These are phyloP conservation scores for Hypoxylon sp. DNA, from an alignment of 2,329 filamentous ascomycete genomes.

Conservation along the genomic window DNA sequence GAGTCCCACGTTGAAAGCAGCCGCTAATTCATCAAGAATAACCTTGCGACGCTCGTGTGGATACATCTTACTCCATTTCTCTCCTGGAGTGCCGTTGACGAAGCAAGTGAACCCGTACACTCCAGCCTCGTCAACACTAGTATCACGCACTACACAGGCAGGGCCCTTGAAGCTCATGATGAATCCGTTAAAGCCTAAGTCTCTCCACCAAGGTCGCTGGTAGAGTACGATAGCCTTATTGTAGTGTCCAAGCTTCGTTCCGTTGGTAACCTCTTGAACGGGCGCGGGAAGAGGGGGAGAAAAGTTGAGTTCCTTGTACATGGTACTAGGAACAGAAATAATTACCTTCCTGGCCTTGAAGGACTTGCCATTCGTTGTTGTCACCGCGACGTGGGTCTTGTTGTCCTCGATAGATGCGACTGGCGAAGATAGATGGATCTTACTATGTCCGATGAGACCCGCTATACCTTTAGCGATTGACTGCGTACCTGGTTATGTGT, in stretches of 20 bases:
- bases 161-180: slow-evolving; percentile 60
- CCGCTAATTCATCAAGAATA: slow-evolving; percentile 56
- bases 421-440: slow-evolving; percentile 40
- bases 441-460: slow-evolving; percentile 44
- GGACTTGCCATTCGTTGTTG: slow-evolving; percentile 44
- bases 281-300: slow-evolving; percentile 59
- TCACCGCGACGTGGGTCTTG: slow-evolving; percentile 37
- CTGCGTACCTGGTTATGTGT: slow-evolving; percentile 44
- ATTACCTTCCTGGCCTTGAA: slow-evolving; percentile 60
- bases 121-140: slow-evolving; percentile 53
- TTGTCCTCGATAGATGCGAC: slow-evolving; percentile 38
- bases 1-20: slow-evolving; percentile 47
- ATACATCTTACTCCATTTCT: slow-evolving; percentile 54
- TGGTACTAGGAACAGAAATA: slow-evolving; percentile 64
- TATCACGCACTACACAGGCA: slow-evolving; percentile 59
- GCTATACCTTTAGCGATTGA: slow-evolving; percentile 51
- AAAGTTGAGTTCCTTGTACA: slow-evolving; percentile 63
- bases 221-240: slow-evolving; percentile 59
- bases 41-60: slow-evolving; percentile 50
- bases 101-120: slow-evolving; percentile 60
- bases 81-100: slow-evolving; percentile 57
- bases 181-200: slow-evolving; percentile 57
- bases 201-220: slow-evolving; percentile 55
- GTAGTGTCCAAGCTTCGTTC: slow-evolving; percentile 60
- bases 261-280: slow-evolving; percentile 55